Base-by-base conservation (phyloP, 1,284 basidiomycete genomes). In the Cutaneotrichosporon cavernicola region DNA sequence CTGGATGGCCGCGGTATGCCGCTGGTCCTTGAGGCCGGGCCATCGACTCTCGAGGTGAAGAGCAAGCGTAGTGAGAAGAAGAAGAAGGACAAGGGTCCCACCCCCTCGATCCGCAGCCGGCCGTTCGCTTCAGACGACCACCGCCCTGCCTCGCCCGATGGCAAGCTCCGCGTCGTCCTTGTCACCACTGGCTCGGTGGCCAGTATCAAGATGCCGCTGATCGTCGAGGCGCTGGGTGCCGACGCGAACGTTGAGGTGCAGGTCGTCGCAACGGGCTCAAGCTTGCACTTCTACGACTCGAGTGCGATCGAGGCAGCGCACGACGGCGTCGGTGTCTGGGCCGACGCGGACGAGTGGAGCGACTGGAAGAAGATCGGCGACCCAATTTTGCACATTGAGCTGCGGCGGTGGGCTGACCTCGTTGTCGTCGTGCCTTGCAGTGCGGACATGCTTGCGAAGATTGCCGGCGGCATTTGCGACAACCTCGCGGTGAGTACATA, bases 341-440 rank as follows among this genome's bases (percentile, higher is more conserved):
- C 83, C 1, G 92, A 98, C 77, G 85, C 85, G 47, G 92, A 98
- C 71, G 96, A 99, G 81, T 98, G 96, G 95, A 83, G 82, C 62
- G 81, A 79, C 57, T 87, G 86, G 77, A 89, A 85, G 69, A 85
- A 85, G 66, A 86, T 96, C 50, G 91, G 93, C 0, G 91, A 98
- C 73, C 91, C 95, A 0, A 96, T 99, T 63, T 83, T 98, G 49
- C 96, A 99, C 78, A 98, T 99, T 62, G 94, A 98, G 78, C 86
- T 99, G 0, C 85, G 96, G 6, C 85, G 96, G 58, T 99, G 96
- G 96, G 94, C 95, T 26, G 95, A 99, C 75, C 80, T 97, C 31
- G 92, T 98, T 50, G 86, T 99, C 49, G 85, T 99, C 49, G 93
- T 93, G 0, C 97, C 97, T 0, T 96, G 92, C 73, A 94, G 92